Conservation (phyloP, 108 stramenopile species). For the Discostella stelligeroides region DNA sequence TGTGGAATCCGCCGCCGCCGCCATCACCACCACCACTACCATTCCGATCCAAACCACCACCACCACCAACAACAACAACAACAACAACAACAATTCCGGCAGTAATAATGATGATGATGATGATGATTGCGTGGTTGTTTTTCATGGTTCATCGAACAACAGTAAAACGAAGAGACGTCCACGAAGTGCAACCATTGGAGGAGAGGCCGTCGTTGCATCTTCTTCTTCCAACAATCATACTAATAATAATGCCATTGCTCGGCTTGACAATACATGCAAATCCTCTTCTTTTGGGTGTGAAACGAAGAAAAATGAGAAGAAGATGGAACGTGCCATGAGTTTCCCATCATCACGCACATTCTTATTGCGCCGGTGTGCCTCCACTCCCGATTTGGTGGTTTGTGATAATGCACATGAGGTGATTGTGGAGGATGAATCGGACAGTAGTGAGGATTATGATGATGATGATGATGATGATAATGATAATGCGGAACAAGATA, state of each 20-base stretch:
- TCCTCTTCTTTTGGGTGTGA: conserved; percentile 1
- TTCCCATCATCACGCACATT: conserved; percentile 11
- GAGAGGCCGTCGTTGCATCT: conserved; percentile 1
- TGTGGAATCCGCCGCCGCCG: not conserved
- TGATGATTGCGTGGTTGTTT: conserved; percentile 12
- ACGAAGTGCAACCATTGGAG: conserved; percentile 42
- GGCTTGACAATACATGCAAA: not conserved
- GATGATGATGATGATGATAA: not conserved
- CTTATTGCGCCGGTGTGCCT: conserved; percentile 32
- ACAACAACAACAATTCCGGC: too few species aligned
- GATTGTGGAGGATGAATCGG: conserved; percentile 50
- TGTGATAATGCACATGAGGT: conserved; percentile 45
- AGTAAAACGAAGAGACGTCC: conserved; percentile 23
- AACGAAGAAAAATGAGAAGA: too few species aligned
- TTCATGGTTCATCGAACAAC: conserved; percentile 10
- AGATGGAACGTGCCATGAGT: not conserved
- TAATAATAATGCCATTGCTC: not conserved
- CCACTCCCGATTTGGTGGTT: conserved; percentile 37
- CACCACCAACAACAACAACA: too few species aligned
- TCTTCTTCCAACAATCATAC: too few species aligned
- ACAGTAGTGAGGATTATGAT: not conserved
- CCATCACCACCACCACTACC: not conserved
- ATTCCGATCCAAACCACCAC: too few species aligned
- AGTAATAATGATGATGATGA: not conserved
- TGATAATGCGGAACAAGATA: conserved; percentile 1